phyloP scores from a whole-genome alignment of 805 yeast species.

The Limtongozyma cylindracea region DNA sequence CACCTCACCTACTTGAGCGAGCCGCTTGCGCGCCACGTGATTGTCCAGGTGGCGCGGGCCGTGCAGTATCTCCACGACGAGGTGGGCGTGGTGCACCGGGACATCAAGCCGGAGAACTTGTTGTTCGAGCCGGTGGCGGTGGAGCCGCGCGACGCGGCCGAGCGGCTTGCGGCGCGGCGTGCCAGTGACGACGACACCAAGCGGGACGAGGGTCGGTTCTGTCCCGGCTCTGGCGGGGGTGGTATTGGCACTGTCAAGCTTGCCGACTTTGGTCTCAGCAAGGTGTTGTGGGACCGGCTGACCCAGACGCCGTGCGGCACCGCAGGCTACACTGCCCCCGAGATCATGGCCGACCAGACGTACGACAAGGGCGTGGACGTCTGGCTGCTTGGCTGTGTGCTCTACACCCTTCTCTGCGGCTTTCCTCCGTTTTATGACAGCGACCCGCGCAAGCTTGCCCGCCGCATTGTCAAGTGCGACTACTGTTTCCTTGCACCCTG shows the following conservation, averaged over 20 bases:
- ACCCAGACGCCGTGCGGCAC: conserved; percentile 93
- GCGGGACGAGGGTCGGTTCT: conserved; percentile 71
- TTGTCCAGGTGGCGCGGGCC: conserved; percentile 36
- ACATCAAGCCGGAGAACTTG: conserved; percentile 5
- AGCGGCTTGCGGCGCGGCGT: conserved; percentile 15
- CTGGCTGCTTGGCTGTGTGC: conserved; percentile 97
- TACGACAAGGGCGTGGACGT: conserved; percentile 90
- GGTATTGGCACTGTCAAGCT: conserved; percentile 73
- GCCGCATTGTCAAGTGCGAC: conserved; percentile 59
- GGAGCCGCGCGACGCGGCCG: conserved; percentile 14
- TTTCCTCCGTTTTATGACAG: conserved; percentile 95
- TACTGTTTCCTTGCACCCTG: conserved; percentile 57
- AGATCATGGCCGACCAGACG: conserved; percentile 18
- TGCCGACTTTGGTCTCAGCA: conserved; percentile 90
- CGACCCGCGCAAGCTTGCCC: conserved; percentile 44
- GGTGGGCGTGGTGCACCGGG: neutral
- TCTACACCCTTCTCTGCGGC: conserved; percentile 84
- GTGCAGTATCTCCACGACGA: conserved; percentile 45
- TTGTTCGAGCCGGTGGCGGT: conserved; percentile 32
- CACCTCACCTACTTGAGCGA: conserved; percentile 42
- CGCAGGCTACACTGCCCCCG: conserved; percentile 96
- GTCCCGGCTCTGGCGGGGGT: conserved; percentile 72
- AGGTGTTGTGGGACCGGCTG: conserved; percentile 54
- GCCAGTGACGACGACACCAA: conserved; percentile 49
- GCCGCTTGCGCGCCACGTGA: conserved; percentile 35